Evolutionary conservation across 345 rosid genomes (phyloP), one percentile per base, ranked within the genome.

Genomic region (Geranium rotundifolium): DNA sequence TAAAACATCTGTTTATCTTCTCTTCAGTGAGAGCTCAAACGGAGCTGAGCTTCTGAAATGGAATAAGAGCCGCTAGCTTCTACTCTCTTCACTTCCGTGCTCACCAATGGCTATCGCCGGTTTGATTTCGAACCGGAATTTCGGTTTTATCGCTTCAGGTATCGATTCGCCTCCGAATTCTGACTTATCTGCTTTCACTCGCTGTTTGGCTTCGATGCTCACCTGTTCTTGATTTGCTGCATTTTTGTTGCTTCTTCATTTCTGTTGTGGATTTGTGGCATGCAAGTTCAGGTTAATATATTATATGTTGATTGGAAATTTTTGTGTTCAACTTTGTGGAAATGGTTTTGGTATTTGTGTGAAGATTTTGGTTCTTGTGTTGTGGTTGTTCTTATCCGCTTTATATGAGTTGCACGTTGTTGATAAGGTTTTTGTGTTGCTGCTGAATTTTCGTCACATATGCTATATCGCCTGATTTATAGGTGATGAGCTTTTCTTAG

Each of bases 31-130:
- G 62, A 54, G 63, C 57, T 58, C 14, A 1, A 63, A 49, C 54
- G 39, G 60, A 16, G 34, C 57, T 50, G 50, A 72, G 16, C 66
- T 62, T 31, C 57, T 63, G 71, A 55, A 78, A 41, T 76, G 81
- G 67, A 68, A 5, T 77, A 74, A 59, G 8, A 50, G 34, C 63
- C 62, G 52, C 8, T 17, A 73, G 75, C 76, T 72, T 77, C 73
- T 61, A 1, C 37, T 65, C 37, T 31, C 7, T 31, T 31, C 3
- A 31, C 37, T 31, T 31, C 37, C 7, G 37, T 31, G 37, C 37
- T 31, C 56, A 58, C 54, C 62, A 76, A 89, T 92, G 99, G 89
- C 89, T 55, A 80, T 88, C 64, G 91, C 95, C 69, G 76, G 87
- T 67, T 77, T 93, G 74, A 74, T 89, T 81, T 84, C 90, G 15